Evolutionary conservation across 345 rosid genomes (phyloP), one percentile per base, ranked within the genome.

Genomic region (Salix suchowensis): DNA sequence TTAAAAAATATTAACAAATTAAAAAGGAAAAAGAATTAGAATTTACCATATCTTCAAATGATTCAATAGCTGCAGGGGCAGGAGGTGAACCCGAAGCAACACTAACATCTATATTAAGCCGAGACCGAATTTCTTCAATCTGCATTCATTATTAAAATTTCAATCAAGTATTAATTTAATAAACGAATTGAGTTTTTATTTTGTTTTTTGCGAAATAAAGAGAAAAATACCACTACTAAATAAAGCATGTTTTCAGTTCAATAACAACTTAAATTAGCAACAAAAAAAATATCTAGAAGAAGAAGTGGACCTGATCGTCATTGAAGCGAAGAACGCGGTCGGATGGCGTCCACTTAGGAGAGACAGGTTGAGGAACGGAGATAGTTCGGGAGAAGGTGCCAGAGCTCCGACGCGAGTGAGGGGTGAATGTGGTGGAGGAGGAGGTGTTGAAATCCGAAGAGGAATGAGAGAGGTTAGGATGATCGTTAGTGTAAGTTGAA

Each of bases 241-340:
- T 12, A 32, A 64, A 26, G 21, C 48, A 4, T 10, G 12, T 40
- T 55, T 28, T 37, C 21, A 44, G 36, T 24, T n/a, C 32, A 11
- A 36, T 24, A 21, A 24, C 13, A 69, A 52, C 26, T 18, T 7
- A 21, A 30, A 12, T 21, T 21, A 19, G 34, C 23, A 52, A 52
- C 10, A 52, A 52, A 52, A 16, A 18, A 62, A n/a, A 46, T 55
- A n/a, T 18, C 19, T 13, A 23, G 12, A 28, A 12, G 13, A 4
- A 16, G 34, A 23, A 12, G 3, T 12, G 26, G 19, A 82, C 87
- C 81, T 79, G 83, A 18, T 70, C 68, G 16, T 79, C 66, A 16
- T 28, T 71, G 74, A 84, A 70, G 79, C 87, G 83, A 66, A 81
- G 83, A 37, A 84, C 83, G 81, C 87, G 87, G 65, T 84, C 83